phyloP scores from a whole-genome alignment of 2,329 filamentous ascomycete genomes.

The Aspergillus brasiliensis region DNA sequence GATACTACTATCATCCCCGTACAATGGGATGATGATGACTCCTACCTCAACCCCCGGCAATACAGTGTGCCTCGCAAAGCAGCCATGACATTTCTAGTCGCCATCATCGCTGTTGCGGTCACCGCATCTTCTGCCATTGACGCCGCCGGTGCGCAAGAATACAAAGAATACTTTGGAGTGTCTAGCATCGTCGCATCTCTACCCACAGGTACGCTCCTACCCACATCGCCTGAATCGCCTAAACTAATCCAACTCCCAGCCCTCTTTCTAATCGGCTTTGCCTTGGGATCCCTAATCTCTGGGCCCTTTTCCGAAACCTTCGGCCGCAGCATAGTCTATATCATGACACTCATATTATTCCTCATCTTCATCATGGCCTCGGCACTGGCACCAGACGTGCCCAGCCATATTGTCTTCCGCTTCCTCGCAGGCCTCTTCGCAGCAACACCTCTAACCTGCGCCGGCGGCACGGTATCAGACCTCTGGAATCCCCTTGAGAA shows the following conservation, averaged over 20 bases:
- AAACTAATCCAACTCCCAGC: neutral
- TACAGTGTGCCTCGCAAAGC: conserved; percentile 36
- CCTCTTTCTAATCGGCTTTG: conserved; percentile 48
- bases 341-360: conserved; percentile 49
- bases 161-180: conserved; percentile 50
- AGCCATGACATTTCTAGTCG: conserved; percentile 47
- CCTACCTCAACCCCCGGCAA: conserved; percentile 43
- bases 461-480: conserved; percentile 50
- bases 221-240: neutral
- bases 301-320: conserved; percentile 54
- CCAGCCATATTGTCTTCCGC: conserved; percentile 51
- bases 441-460: conserved; percentile 48
- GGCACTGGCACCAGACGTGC: conserved; percentile 51
- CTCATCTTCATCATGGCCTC: conserved; percentile 53
- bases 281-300: conserved; percentile 50
- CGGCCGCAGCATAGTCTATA: conserved; percentile 53
- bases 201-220: conserved; percentile 40
- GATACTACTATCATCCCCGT: too few relatives aligned
- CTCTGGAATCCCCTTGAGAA: conserved; percentile 51
- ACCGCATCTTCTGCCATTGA: conserved; percentile 57
- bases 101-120: conserved; percentile 54
- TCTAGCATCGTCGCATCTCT: conserved; percentile 54
- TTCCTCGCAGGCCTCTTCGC: conserved; percentile 54
- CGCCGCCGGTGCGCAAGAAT: conserved; percentile 49
- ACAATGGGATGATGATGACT: conserved; percentile 41